phyloP scores from a whole-genome alignment of 129 eudicot species.

The Calendula officinalis region DNA sequence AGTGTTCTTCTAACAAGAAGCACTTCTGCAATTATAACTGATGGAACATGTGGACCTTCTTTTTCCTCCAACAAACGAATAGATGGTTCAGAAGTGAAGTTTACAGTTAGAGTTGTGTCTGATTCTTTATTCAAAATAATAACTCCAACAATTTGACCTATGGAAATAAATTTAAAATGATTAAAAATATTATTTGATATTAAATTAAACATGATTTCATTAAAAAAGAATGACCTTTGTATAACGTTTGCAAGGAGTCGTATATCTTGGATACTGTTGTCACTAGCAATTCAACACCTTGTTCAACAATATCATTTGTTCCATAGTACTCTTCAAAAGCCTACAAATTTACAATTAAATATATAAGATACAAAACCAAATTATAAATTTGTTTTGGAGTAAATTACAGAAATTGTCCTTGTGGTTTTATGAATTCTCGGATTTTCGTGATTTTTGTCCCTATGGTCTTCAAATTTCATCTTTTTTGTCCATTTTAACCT shows the following conservation, averaged over 20 bases:
- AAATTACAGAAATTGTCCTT: neutral
- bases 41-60: conserved; percentile 31
- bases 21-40: conserved; percentile 44
- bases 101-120: conserved; percentile 44
- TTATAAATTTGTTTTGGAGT: neutral
- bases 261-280: conserved; percentile 59
- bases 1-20: conserved; percentile 64
- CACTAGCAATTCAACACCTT: conserved; percentile 58
- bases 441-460: too few relatives aligned
- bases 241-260: conserved; percentile 52
- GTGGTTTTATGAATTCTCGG: too few relatives aligned
- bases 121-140: conserved; percentile 39
- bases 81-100: conserved; percentile 40
- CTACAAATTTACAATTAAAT: conserved; percentile 28
- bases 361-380: conserved; percentile 3
- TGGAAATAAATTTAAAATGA: neutral
- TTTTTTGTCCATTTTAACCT: too few relatives aligned
- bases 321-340: conserved; percentile 75
- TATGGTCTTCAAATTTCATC: too few relatives aligned
- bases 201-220: too few relatives aligned
- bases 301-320: conserved; percentile 49
- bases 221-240: conserved; percentile 47
- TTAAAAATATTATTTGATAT: too few relatives aligned
- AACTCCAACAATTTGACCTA: conserved; percentile 83
- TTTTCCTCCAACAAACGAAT: conserved; percentile 57